Base-by-base conservation (phyloP, 257 asterid species). In the Gynochthodes officinalis region DNA sequence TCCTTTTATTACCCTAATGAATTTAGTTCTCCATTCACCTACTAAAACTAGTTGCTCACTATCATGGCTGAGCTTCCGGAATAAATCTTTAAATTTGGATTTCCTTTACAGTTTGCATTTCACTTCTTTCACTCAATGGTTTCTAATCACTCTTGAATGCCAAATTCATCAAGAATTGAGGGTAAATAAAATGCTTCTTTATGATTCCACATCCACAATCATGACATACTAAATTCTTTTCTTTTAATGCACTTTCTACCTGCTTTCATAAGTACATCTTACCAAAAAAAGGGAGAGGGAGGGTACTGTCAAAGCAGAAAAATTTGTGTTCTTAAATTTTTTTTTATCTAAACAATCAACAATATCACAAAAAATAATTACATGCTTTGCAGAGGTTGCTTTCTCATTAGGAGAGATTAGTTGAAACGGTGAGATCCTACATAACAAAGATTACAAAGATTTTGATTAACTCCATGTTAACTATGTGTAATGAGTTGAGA, bases 391-490 rank as follows among this genome's bases (percentile, higher is more conserved):
- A 37, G 37, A 40, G 21, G 39, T 37, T 19, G 68, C 44, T 35
- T 42, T 7, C 39, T 58, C 27, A 3, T 28, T 28, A 25, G 28
- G 62, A 11, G 9, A 58, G 2, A 23, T 3, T 28, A 58, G 28
- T 4, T n/a, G n/a, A 54, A 54, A 54, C 9, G 13, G 63, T 35
- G 28, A 57, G 63, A 23, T 27, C 63, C 63, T 13, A 33, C n/a
- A n/a, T n/a, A n/a, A n/a, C n/a, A n/a, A n/a, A n/a, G n/a, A n/a
- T n/a, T n/a, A n/a, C 69, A 37, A 63, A 37, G 16, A 64, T 10
- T 40, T 64, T 21, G 52, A 64, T 25, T 64, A 64, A 39, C 52
- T 52, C 32, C 69, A 64, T n/a, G n/a, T n/a, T n/a, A n/a, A n/a
- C 35, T 5, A 57, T 23, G 18, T 23, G 18, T 28, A 12, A 58